phyloP scores from a whole-genome alignment of 805 yeast genomes.

The Jamesozyma rosinii region DNA sequence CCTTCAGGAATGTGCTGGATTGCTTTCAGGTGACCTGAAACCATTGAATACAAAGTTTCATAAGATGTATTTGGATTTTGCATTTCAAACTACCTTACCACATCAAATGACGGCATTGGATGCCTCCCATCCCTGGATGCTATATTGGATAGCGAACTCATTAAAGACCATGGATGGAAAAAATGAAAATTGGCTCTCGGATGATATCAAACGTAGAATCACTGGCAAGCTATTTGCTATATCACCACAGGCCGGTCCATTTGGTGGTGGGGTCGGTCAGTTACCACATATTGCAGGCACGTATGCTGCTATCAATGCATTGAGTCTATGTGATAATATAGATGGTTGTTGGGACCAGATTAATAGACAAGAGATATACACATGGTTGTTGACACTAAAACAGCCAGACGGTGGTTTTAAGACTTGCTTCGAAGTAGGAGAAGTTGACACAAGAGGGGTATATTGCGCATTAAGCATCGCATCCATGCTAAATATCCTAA shows the following conservation, averaged over 20 bases:
- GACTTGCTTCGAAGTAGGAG: slow-evolving; percentile 45
- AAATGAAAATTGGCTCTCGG: slow-evolving; percentile 11
- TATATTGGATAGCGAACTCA: slow-evolving; percentile 73
- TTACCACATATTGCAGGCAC: slow-evolving; percentile 76
- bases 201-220: slow-evolving; percentile 25
- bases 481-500: slow-evolving; percentile 50
- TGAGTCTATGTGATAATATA: slow-evolving; percentile 44
- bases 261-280: slow-evolving; percentile 82
- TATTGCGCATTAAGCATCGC: slow-evolving; percentile 80
- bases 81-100: slow-evolving; percentile 41
- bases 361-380: slow-evolving; percentile 39
- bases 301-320: slow-evolving; percentile 63
- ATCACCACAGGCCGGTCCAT: slow-evolving; percentile 45
- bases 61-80: slow-evolving; percentile 34
- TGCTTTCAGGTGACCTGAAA: slow-evolving; percentile 5
- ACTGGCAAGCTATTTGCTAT: slow-evolving; percentile 26
- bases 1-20: slow-evolving; percentile 13
- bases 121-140: slow-evolving; percentile 87
- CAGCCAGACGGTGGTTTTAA: slow-evolving; percentile 62
- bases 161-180: slow-evolving; percentile 33
- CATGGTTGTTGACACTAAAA: slow-evolving; percentile 61
- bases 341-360: slow-evolving; percentile 35
- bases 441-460: slow-evolving; percentile 72
- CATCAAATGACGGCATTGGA: slow-evolving; percentile 49
- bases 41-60: slow-evolving; percentile 32